These are phyloP conservation scores for Vigna angularis DNA, from an alignment of 306 rosid species.

Conservation along the genomic window DNA sequence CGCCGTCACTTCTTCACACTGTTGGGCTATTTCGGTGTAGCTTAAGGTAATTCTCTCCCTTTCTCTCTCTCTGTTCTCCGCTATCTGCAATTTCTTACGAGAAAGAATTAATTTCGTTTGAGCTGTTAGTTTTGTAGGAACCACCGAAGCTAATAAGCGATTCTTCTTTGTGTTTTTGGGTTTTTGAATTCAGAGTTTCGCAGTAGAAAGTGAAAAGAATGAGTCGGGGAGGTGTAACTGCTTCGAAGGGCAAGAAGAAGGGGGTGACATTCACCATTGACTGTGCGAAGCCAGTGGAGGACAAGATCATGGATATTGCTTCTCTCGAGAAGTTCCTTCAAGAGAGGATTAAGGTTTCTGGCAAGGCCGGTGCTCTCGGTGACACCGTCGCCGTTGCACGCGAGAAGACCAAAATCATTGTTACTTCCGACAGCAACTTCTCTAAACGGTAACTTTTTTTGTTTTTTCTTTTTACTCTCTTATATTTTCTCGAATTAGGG, in stretches of 20 bases:
- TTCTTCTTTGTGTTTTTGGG: not conserved
- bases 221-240: slow-evolving; percentile 76
- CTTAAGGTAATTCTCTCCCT: slow-evolving; percentile 5
- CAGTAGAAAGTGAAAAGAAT: slow-evolving; percentile 44
- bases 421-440: slow-evolving; percentile 74
- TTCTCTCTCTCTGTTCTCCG: not conserved
- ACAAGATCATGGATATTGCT: slow-evolving; percentile 94
- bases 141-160: not conserved
- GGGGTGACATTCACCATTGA: slow-evolving; percentile 74
- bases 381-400: slow-evolving; percentile 69
- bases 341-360: slow-evolving; percentile 90
- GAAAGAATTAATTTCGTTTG: not conserved
- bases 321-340: slow-evolving; percentile 90
- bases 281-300: slow-evolving; percentile 92
- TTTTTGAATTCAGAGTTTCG: slow-evolving; percentile 10
- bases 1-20: slow-evolving; percentile 11
- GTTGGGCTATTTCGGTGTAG: not conserved
- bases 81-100: too few species aligned
- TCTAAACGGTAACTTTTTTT: slow-evolving; percentile 64
- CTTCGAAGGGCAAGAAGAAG: slow-evolving; percentile 90
- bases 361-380: slow-evolving; percentile 93
- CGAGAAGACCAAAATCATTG: slow-evolving; percentile 73
- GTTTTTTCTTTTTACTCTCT: too few species aligned
- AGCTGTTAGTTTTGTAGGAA: not conserved
- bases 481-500: not conserved